Conservation (phyloP, 2,329 filamentous ascomycete genomes). For the Podosphaera xanthii region DNA sequence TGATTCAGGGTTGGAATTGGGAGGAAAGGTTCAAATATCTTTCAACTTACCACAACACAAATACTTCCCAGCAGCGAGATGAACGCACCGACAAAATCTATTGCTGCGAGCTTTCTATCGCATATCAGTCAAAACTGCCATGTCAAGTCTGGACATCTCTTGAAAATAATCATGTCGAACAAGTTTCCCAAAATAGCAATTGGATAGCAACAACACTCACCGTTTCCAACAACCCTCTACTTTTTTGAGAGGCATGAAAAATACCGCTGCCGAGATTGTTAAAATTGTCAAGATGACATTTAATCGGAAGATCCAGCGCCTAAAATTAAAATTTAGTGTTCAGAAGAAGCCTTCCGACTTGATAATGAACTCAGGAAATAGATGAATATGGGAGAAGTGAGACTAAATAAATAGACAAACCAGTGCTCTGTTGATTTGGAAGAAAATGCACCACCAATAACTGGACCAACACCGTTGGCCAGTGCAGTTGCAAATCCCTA, state of each 20-base stretch:
- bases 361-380: background rate
- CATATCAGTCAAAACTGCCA: background rate
- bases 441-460: background rate
- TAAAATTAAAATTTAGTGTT: background rate
- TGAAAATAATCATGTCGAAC: background rate
- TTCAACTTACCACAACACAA: constrained; percentile 33
- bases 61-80: constrained; percentile 46
- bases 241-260: background rate
- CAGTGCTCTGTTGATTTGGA: background rate
- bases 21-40: background rate
- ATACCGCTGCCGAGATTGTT: background rate
- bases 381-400: background rate
- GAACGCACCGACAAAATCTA: constrained; percentile 15
- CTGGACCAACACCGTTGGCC: background rate
- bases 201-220: background rate
- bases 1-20: background rate
- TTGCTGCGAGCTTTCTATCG: background rate
- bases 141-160: background rate
- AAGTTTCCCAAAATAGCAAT: background rate
- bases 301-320: background rate
- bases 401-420: background rate
- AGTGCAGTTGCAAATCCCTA: background rate
- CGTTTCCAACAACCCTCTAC: background rate
- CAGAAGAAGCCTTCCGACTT: background rate
- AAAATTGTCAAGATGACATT: background rate